A percentile compares a stretch with the other conserved stretches of the same genome.
Conservation (phyloP, 2,329 filamentous ascomycete genomes). For the Aspergillus alliaceus region DNA sequence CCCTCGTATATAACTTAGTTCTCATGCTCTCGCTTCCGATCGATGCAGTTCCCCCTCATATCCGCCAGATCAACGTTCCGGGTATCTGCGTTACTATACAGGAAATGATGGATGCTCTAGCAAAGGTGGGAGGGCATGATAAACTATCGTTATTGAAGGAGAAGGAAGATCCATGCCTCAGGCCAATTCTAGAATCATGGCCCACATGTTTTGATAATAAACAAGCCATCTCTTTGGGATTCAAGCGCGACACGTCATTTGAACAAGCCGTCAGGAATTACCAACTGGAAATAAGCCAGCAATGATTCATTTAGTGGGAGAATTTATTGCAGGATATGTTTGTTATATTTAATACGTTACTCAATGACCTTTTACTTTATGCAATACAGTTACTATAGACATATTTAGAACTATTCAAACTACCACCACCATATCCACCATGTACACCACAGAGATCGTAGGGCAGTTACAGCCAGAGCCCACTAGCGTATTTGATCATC, state of each 20-base stretch:
- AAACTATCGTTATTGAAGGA: slow-evolving; percentile 53
- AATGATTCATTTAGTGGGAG: slow-evolving; percentile 1
- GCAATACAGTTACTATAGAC: not conserved
- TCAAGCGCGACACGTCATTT: slow-evolving; percentile 53
- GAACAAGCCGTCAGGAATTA: slow-evolving; percentile 60
- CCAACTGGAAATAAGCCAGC: slow-evolving; percentile 34
- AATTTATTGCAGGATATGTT: not conserved
- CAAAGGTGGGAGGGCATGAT: slow-evolving; percentile 55
- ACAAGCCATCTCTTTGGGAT: slow-evolving; percentile 52
- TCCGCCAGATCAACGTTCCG: slow-evolving; percentile 59
- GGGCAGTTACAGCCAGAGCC: not conserved
- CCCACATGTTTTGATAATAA: slow-evolving; percentile 56
- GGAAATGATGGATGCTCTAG: slow-evolving; percentile 58
- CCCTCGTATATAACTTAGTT: slow-evolving; percentile 55
- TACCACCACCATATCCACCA: not conserved
- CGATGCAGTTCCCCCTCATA: slow-evolving; percentile 42
- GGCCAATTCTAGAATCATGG: slow-evolving; percentile 58
- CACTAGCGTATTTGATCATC: too few species aligned
- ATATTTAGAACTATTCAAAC: not conserved
- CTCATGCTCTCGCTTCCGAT: slow-evolving; percentile 47
- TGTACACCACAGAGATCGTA: not conserved
- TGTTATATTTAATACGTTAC: not conserved
- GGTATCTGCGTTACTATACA: slow-evolving; percentile 54
- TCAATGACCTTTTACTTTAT: not conserved
- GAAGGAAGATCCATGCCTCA: slow-evolving; percentile 51